Evolutionary conservation across 2,329 filamentous ascomycete species (phyloP).

Genomic region (Scedosporium dehoogii): DNA sequence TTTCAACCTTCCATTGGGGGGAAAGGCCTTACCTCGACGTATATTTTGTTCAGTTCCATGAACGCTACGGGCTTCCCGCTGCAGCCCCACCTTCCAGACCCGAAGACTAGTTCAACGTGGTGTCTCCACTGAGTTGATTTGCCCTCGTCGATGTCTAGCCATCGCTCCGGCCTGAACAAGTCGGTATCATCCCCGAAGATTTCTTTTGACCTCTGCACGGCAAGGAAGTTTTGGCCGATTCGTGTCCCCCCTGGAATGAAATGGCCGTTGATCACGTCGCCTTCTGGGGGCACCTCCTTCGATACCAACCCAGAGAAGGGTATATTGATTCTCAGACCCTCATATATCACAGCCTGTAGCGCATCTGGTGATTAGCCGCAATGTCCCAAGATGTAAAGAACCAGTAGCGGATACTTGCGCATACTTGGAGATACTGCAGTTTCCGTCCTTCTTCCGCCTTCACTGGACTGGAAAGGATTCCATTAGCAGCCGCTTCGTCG

Average conservation of each 20-base stretch:
- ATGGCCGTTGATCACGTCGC: conserved; percentile 17
- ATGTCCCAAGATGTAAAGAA: background rate
- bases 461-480: conserved; percentile 17
- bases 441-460: conserved; percentile 1
- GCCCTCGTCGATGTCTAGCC: conserved; percentile 28
- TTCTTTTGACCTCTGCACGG: conserved; percentile 34
- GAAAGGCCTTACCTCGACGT: conserved; percentile 24
- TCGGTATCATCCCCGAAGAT: conserved; percentile 42
- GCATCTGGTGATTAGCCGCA: conserved; percentile 14
- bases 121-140: conserved; percentile 4
- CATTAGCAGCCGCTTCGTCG: conserved; percentile 20
- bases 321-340: conserved; percentile 19
- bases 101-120: conserved; percentile 23
- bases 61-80: conserved; percentile 27
- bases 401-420: background rate
- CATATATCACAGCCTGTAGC: conserved; percentile 24
- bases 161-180: conserved; percentile 41
- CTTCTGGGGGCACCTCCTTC: conserved; percentile 17
- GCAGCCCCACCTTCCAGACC: conserved; percentile 20
- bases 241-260: conserved; percentile 20
- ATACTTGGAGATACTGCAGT: background rate
- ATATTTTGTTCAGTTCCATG: conserved; percentile 30
- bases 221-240: conserved; percentile 41
- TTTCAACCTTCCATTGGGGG: background rate
- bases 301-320: conserved; percentile 17